Base-by-base conservation (phyloP, 2,329 filamentous ascomycete species). In the Leptographium lundbergii region DNA sequence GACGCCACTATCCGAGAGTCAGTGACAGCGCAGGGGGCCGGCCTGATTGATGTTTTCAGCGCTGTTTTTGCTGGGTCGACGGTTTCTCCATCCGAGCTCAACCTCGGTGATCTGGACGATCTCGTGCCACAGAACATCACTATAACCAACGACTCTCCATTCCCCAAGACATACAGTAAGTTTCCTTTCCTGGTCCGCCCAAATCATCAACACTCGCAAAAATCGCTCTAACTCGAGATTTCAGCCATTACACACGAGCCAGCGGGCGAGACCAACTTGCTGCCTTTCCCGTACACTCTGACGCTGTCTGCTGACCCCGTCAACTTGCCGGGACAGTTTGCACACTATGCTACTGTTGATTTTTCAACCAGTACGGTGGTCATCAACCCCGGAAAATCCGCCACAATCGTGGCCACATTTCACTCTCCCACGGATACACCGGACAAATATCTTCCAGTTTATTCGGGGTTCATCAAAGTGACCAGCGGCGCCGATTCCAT, bases 1-100 rank as follows among this genome's bases (percentile, higher is more conserved):
- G 72, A 76, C 48, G 74, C 73, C 11, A 64, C 60, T 0, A 62
- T 61, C 2, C 71, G 73, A 7, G 70, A 67, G 0, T 81, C 83
- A 0, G 78, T 83, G 13, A 69, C 77, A 3, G 83, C 86, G 66
- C 81, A 85, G 64, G 84, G 84, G 13, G 78, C 71, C 34, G 84
- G 84, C 47, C 70, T 85, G 17, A 71, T 86, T 54, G 79, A 84
- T 63, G 82, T 81, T 4, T 78, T 78, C 62, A 78, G 84, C 10
- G 22, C 42, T 9, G 17, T 19, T 0, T 25, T 34, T 7, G 59
- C 4, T 85, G 85, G 70, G n/a, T n/a, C n/a, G n/a, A 85, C 86
- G 66, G 83, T 86, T 67, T 83, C 81, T 0, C 36, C 36, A 24
- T 47, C 36, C 2, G 36, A 56, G 24, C 36, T 56, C 10, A 50